These are phyloP conservation scores for Gossypium bickii DNA, from an alignment of 345 rosid species.

Conservation along the genomic window DNA sequence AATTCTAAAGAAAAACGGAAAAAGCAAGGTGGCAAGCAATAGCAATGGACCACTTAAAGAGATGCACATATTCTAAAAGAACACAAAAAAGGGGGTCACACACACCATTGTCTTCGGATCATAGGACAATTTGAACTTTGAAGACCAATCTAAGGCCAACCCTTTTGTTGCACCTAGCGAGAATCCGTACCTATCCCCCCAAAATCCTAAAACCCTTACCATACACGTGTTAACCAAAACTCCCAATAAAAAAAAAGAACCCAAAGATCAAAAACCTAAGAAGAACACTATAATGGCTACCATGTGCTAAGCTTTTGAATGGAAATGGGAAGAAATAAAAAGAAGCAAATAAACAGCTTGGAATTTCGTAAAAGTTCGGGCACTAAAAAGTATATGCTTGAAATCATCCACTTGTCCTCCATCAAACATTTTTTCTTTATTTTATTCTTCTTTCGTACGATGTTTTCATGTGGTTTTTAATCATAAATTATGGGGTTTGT, in stretches of 20 bases:
- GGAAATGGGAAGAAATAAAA: constrained; percentile 4
- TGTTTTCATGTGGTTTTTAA: constrained; percentile 16
- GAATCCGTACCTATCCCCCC: neutral
- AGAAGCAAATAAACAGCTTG: constrained; percentile 29
- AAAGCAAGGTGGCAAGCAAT: constrained; percentile 5
- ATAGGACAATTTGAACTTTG: constrained; percentile 24
- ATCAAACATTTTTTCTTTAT: constrained; percentile 16
- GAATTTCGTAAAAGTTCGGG: constrained; percentile 27
- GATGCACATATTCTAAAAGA: neutral
- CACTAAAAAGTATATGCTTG: neutral
- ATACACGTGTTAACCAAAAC: neutral
- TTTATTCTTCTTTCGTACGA: neutral
- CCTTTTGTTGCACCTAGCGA: neutral
- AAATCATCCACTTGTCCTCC: constrained; percentile 29
- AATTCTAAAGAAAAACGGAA: too few species aligned
- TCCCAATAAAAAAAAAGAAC: neutral
- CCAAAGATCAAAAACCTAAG: neutral
- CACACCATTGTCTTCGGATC: neutral
- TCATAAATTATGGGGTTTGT: constrained; percentile 23
- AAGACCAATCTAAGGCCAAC: constrained; percentile 16
- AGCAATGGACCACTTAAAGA: constrained; percentile 4
- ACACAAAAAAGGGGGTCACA: neutral
- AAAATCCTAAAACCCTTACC: neutral
- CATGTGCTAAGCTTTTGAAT: constrained; percentile 51
- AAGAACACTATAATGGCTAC: constrained; percentile 26